Evolutionary conservation across 352 stramenopile genomes (phyloP), one percentile per base, ranked within the genome.

Genomic region (Peronospora belbahrii): DNA sequence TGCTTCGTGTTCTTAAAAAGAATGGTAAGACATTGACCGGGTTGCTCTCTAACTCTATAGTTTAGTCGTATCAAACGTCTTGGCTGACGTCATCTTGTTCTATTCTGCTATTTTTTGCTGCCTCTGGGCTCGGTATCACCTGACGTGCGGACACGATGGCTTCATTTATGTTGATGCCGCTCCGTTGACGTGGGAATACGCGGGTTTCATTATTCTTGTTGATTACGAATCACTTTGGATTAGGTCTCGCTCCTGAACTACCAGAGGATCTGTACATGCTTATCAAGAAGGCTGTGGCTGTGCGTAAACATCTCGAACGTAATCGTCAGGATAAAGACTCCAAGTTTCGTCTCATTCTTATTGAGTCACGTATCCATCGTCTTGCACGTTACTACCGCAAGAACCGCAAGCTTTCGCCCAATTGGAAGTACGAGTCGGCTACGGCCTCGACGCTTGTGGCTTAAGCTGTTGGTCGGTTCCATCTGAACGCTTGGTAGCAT

Each of bases 211-310:
- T n/a, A n/a, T n/a, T n/a, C n/a, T n/a, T 43, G 7, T 46, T 38
- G 40, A 44, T 66, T 30, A 22, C 24, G 14, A 17, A 15, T 19
- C 30, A 11, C 10, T 20, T 3, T 11, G 7, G 4, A 15, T 39
- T 69, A 92, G 78, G 95, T 67, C 88, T 99, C 31, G 96, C 97
- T 38, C 95, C 97, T 32, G 96, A 98, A 75, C 95, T 99, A 55
- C 97, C 97, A 24, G 97, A 99, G 80, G 97, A 99, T 83, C 81
- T 99, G 59, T 99, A 99, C 92, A 98, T 98, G 91, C 86, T 99
- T 44, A 99, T 99, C 88, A 99, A 99, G 93, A 99, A 99, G 88
- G 97, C 97, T 48, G 97, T 99, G 60, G 88, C 95, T 63, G 95
- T 99, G 28, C 91, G 97, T 67, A 99, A 99, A 85, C 96, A 99